Evolutionary conservation across 2,329 filamentous ascomycete species (phyloP).

Genomic region (Penicillium sp.): DNA sequence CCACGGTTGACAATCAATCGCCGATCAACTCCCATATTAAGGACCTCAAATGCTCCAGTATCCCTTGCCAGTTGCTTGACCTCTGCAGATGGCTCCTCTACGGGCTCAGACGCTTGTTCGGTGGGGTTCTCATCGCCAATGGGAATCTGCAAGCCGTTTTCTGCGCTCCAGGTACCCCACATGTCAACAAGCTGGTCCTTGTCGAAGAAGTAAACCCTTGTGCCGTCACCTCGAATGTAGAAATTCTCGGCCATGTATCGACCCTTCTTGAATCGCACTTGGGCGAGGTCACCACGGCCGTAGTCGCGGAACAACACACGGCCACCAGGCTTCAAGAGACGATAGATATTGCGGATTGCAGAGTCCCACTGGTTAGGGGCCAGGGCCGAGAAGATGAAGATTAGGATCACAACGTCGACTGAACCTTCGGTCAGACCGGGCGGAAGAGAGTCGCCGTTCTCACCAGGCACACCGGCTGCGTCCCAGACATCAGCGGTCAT

Average conservation of each 20-base stretch:
- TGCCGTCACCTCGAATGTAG: conserved; percentile 92
- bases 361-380: conserved; percentile 79
- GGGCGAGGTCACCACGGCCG: conserved; percentile 88
- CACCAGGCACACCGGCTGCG: conserved; percentile 59
- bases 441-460: conserved; percentile 58
- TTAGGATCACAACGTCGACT: conserved; percentile 88
- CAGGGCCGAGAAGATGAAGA: conserved; percentile 95
- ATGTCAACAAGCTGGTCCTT: conserved; percentile 75
- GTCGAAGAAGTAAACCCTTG: conserved; percentile 96
- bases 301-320: conserved; percentile 95
- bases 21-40: conserved; percentile 79
- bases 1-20: conserved; percentile 90
- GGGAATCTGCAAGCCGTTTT: conserved; percentile 30
- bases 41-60: conserved; percentile 60
- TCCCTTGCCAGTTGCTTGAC: conserved; percentile 12
- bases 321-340: conserved; percentile 86
- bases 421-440: conserved; percentile 72
- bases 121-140: neutral
- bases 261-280: conserved; percentile 95
- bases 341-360: conserved; percentile 76
- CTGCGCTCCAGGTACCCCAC: conserved; percentile 59
- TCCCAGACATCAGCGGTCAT: conserved; percentile 97
- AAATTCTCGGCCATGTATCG: conserved; percentile 95
- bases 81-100: conserved; percentile 7
- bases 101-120: neutral